A percentile compares a stretch with the other conserved stretches of the same genome.
phyloP scores from a whole-genome alignment of 1,139 yeast species.

The Debaryomyces nepalensis region DNA sequence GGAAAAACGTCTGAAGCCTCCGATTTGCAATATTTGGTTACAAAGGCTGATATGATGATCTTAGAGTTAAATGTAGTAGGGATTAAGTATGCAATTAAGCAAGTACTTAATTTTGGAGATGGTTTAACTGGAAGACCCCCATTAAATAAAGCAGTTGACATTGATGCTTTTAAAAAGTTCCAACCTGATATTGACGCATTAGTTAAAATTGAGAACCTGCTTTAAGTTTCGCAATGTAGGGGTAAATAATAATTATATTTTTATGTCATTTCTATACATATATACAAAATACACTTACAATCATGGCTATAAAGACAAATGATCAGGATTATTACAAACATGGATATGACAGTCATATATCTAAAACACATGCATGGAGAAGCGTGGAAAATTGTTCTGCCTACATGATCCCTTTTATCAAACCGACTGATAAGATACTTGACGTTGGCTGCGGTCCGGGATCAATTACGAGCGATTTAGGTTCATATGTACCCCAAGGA shows the following conservation, averaged over 20 bases:
- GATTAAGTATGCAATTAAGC: slow-evolving; percentile 41
- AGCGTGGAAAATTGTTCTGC: slow-evolving; percentile 35
- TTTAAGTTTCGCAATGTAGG: slow-evolving; percentile 10
- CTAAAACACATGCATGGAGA: slow-evolving; percentile 42
- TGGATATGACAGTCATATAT: slow-evolving; percentile 27
- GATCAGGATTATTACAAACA: slow-evolving; percentile 24
- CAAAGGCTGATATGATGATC: slow-evolving; percentile 47
- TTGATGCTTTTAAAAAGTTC: slow-evolving; percentile 9
- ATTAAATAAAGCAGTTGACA: slow-evolving; percentile 11
- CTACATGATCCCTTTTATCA: slow-evolving; percentile 33
- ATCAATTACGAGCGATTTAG: slow-evolving; percentile 41
- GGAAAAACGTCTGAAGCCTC: slow-evolving; percentile 44
- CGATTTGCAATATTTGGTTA: slow-evolving; percentile 40
- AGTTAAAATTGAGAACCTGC: slow-evolving; percentile 18
- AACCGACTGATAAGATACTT: slow-evolving; percentile 31
- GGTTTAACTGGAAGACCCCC: slow-evolving; percentile 26
- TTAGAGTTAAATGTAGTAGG: slow-evolving; percentile 50
- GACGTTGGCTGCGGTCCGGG: slow-evolving; percentile 53
- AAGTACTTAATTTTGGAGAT: slow-evolving; percentile 26
- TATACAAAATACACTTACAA: not conserved
- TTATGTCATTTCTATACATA: not conserved
- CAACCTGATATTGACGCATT: slow-evolving; percentile 17
- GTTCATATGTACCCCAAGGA: slow-evolving; percentile 33
- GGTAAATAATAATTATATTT: not conserved
- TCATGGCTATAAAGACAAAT: not conserved